Conservation (phyloP, 164 flowering plant genomes). For the Stephania yunnanensis region DNA sequence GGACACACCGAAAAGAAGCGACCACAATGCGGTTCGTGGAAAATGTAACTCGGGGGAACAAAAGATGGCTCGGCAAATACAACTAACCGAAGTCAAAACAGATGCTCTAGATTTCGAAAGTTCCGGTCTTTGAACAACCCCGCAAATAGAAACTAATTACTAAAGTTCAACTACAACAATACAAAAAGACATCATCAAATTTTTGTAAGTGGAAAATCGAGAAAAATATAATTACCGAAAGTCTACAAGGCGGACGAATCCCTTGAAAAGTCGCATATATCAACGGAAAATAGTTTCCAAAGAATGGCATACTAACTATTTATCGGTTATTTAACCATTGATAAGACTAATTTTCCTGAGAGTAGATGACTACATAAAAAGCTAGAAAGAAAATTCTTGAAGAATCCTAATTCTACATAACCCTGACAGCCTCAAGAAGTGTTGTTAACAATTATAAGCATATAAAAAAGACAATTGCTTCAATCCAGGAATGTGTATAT, state of each 20-base stretch:
- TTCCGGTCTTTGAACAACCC: conserved; percentile 90
- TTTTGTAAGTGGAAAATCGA: neutral
- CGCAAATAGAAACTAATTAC: conserved; percentile 22
- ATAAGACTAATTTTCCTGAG: neutral
- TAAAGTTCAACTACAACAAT: neutral
- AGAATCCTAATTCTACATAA: neutral
- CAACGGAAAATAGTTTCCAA: neutral
- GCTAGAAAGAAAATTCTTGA: neutral
- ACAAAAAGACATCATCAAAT: neutral
- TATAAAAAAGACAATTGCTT: neutral
- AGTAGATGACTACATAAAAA: neutral
- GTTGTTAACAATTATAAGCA: neutral
- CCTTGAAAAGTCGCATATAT: neutral
- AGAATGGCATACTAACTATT: neutral
- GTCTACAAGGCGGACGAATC: neutral
- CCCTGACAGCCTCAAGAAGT: neutral
- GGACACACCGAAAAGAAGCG: neutral
- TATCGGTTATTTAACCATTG: neutral
- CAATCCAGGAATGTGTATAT: neutral
- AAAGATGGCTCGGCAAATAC: neutral
- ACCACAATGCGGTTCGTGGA: neutral
- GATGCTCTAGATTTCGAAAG: conserved; percentile 93
- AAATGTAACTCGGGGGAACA: neutral
- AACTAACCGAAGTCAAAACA: conserved; percentile 84
- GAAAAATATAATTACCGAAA: neutral